phyloP scores from a whole-genome alignment of 148 eudicot genomes.

The Persicaria tinctoria region DNA sequence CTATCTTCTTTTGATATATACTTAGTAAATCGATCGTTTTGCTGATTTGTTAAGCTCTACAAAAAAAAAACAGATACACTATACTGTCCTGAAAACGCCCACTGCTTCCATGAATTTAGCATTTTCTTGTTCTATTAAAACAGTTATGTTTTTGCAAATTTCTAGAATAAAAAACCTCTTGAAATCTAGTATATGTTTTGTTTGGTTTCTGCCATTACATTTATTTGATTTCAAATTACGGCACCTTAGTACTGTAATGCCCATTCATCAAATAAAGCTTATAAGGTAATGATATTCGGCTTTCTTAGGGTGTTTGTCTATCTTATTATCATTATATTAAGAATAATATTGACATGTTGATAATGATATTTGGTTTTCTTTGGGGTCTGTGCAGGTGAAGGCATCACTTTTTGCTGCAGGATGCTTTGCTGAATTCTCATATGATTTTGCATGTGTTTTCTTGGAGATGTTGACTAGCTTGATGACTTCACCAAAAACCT shows the following conservation, averaged over 20 bases:
- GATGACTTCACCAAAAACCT: conserved; percentile 33
- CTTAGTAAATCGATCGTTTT: background rate
- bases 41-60: background rate
- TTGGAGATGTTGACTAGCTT: conserved; percentile 49
- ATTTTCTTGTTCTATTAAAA: background rate
- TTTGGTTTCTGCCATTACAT: background rate
- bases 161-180: background rate
- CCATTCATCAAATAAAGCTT: too few relatives aligned
- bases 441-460: conserved; percentile 67
- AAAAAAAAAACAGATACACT: background rate
- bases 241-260: background rate
- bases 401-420: conserved; percentile 81
- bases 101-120: background rate
- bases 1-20: conserved; percentile 6
- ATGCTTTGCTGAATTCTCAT: conserved; percentile 59
- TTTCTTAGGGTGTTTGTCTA: background rate
- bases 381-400: conserved; percentile 43
- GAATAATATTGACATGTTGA: background rate
- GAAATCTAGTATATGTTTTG: background rate
- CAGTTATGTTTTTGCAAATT: background rate
- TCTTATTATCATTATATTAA: background rate
- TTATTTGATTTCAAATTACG: background rate
- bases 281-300: too few relatives aligned
- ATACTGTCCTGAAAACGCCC: background rate
- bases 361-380: background rate